phyloP scores from a whole-genome alignment of 108 stramenopile species.

The Fistulifera pelliculosa region DNA sequence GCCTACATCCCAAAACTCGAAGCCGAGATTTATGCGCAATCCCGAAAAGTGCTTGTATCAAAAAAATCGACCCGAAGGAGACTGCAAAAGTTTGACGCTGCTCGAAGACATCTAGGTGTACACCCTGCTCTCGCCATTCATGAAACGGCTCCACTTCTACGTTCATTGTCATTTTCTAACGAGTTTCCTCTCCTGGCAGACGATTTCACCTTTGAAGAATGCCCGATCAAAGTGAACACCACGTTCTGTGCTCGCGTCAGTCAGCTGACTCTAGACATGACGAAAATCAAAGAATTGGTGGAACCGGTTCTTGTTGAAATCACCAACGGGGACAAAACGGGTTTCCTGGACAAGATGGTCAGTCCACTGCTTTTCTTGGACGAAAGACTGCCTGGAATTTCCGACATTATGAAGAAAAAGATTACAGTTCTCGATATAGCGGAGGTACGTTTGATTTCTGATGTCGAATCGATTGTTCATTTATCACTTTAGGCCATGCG shows the following conservation, averaged over 20 bases:
- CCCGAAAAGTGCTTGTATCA: background rate
- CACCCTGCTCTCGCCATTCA: background rate
- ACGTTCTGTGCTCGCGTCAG: background rate
- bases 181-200: background rate
- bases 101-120: background rate
- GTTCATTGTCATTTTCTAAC: background rate
- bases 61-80: background rate
- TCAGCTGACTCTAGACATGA: background rate
- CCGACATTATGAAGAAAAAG: constrained; percentile 12
- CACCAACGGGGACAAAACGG: constrained; percentile 7
- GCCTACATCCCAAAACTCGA: constrained; percentile 4
- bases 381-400: constrained; percentile 11
- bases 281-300: background rate
- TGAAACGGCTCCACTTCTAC: background rate
- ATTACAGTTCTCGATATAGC: constrained; percentile 21
- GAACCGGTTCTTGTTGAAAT: constrained; percentile 4
- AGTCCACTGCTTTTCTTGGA: constrained; percentile 8
- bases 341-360: constrained; percentile 13
- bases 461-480: no score
- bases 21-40: background rate
- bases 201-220: constrained; percentile 14
- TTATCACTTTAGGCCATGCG: no score
- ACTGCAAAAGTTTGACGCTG: background rate
- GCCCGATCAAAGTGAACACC: background rate
- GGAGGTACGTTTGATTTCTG: constrained; percentile 9